These are phyloP conservation scores for Paraconiothyrium brasiliense DNA, from an alignment of 2,329 filamentous ascomycete species.

Conservation along the genomic window DNA sequence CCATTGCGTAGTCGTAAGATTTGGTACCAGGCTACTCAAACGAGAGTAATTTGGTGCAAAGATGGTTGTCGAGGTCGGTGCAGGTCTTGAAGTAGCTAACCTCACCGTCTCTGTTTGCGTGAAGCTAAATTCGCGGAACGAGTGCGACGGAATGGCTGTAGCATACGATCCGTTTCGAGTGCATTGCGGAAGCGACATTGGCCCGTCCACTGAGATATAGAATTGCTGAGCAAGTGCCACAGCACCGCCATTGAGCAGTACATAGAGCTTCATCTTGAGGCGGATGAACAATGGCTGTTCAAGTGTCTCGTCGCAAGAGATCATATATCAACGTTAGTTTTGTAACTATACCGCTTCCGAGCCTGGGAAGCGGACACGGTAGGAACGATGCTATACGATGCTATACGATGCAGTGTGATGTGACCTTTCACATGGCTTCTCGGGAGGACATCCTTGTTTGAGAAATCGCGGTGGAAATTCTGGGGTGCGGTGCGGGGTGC, in stretches of 20 bases:
- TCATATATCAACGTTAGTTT: neutral
- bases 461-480: neutral
- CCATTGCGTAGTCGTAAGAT: conserved; percentile 53
- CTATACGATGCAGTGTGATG: neutral
- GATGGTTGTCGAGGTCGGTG: conserved; percentile 43
- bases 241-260: conserved; percentile 3
- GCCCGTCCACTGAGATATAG: conserved; percentile 43
- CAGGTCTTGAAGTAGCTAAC: conserved; percentile 48
- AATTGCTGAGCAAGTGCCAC: conserved; percentile 44
- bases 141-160: conserved; percentile 40
- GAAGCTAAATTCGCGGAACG: conserved; percentile 46
- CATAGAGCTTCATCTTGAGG: neutral
- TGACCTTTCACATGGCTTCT: neutral
- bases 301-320: neutral
- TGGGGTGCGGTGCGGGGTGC: conserved; percentile 4
- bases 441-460: conserved; percentile 5
- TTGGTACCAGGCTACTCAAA: conserved; percentile 47
- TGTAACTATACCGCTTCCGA: neutral
- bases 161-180: conserved; percentile 33
- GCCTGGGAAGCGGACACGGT: neutral
- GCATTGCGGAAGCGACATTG: conserved; percentile 40
- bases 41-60: conserved; percentile 50
- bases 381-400: neutral
- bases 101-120: conserved; percentile 53
- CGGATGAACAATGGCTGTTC: neutral